Percentiles rank a stretch among this genome's conserved stretches.
phyloP scores from a whole-genome alignment of 139 green algal species.

The Coelastrella sp. region DNA sequence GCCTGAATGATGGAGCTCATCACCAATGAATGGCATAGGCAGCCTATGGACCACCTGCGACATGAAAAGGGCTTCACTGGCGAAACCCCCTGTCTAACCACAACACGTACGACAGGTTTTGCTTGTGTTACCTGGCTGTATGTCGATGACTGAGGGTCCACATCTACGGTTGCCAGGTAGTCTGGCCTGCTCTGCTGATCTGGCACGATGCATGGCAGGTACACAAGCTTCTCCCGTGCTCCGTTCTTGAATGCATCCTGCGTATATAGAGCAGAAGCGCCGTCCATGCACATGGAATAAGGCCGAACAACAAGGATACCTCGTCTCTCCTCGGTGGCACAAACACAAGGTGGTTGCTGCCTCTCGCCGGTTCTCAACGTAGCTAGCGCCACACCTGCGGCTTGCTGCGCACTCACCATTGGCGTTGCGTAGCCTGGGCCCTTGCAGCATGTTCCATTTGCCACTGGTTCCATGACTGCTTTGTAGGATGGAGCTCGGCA shows the following conservation, averaged over 20 bases:
- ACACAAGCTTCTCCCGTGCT: conserved; percentile 77
- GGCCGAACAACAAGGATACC: not conserved
- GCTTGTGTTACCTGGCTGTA: conserved; percentile 46
- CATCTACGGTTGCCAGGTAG: conserved; percentile 82
- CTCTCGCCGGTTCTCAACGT: not conserved
- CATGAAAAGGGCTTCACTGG: too few species aligned
- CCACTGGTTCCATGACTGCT: not conserved
- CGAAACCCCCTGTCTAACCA: not conserved
- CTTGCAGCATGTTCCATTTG: conserved; percentile 43
- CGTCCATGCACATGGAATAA: not conserved
- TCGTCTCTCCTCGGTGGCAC: too few species aligned
- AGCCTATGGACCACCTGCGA: conserved; percentile 82
- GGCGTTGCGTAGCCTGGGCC: conserved; percentile 66
- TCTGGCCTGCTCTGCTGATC: conserved; percentile 69
- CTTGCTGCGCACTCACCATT: conserved; percentile 36
- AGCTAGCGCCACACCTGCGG: not conserved
- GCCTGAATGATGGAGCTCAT: conserved; percentile 90
- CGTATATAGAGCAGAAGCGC: too few species aligned
- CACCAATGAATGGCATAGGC: conserved; percentile 73
- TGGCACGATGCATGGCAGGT: conserved; percentile 68
- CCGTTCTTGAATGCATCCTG: conserved; percentile 75
- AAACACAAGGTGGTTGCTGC: too few species aligned
- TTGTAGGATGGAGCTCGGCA: too few species aligned
- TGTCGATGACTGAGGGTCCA: conserved; percentile 57
- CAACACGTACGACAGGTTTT: not conserved